These are phyloP conservation scores for Camelina hispida DNA, from an alignment of 345 rosid species.

Conservation along the genomic window DNA sequence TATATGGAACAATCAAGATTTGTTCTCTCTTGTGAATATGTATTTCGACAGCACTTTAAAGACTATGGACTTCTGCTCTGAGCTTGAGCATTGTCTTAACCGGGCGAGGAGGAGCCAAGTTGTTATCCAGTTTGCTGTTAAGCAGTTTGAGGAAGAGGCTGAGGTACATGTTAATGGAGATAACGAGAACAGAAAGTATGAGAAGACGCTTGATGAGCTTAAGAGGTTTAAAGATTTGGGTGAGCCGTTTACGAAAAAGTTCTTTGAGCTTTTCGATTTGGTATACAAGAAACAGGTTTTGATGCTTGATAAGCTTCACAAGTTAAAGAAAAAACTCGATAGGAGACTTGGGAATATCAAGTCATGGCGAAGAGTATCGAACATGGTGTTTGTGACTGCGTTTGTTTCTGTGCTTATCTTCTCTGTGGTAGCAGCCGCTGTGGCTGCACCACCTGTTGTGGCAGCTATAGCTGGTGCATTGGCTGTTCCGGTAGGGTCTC, in stretches of 20 bases:
- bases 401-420: constrained; percentile 75
- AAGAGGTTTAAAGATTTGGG: constrained; percentile 65
- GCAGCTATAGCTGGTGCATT: constrained; percentile 74
- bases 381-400: constrained; percentile 70
- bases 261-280: constrained; percentile 55
- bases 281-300: constrained; percentile 59
- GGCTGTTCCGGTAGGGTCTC: constrained; percentile 67
- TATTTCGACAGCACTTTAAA: constrained; percentile 69
- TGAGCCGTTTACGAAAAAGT: constrained; percentile 74
- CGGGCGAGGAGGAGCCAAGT: constrained; percentile 72
- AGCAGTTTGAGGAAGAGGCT: constrained; percentile 61
- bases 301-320: constrained; percentile 58
- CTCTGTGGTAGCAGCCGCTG: constrained; percentile 89
- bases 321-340: constrained; percentile 61
- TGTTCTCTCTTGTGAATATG: constrained; percentile 66
- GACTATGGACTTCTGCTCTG: constrained; percentile 77
- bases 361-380: constrained; percentile 78
- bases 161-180: constrained; percentile 38
- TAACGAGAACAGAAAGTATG: constrained; percentile 45
- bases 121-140: constrained; percentile 66
- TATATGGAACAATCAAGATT: constrained; percentile 70
- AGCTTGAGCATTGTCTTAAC: constrained; percentile 68
- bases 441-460: constrained; percentile 76
- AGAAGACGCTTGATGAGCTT: constrained; percentile 70
- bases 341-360: constrained; percentile 64